Evolutionary conservation across 805 yeast genomes (phyloP).

Genomic region (Ogataea haglerorum): DNA sequence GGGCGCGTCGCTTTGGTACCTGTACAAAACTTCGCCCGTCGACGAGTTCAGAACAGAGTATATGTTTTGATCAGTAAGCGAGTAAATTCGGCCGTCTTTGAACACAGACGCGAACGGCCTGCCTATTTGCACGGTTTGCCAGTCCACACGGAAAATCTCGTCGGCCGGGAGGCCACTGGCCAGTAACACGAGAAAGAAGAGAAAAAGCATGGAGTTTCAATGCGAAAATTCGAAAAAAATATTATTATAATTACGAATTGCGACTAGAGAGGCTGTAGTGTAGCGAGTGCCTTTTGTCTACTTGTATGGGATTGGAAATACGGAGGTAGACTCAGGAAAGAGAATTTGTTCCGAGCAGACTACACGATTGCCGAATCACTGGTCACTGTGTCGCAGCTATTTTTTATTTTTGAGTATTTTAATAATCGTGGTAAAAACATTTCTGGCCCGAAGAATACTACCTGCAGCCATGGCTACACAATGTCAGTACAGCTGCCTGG

Average conservation of each 20-base stretch:
- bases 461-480: no score
- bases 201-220: slow-evolving; percentile 3
- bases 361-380: no score
- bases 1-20: slow-evolving; percentile 28
- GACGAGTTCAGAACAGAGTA: slow-evolving; percentile 26
- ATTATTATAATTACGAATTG: neutral
- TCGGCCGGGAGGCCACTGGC: slow-evolving; percentile 33
- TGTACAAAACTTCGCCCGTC: slow-evolving; percentile 29
- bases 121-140: slow-evolving; percentile 50
- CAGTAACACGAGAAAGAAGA: slow-evolving; percentile 9
- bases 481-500: no score
- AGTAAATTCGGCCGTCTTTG: slow-evolving; percentile 19
- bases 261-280: neutral
- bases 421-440: no score
- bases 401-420: no score
- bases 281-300: no score
- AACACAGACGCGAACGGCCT: slow-evolving; percentile 24
- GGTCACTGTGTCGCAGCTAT: no score
- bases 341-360: no score
- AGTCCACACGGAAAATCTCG: slow-evolving; percentile 53
- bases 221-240: neutral
- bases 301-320: no score
- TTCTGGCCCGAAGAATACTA: no score
- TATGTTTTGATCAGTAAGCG: slow-evolving; percentile 28
- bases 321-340: no score